Base-by-base conservation (phyloP, 805 yeast species). In the Aciculoconidium aculeatum region DNA sequence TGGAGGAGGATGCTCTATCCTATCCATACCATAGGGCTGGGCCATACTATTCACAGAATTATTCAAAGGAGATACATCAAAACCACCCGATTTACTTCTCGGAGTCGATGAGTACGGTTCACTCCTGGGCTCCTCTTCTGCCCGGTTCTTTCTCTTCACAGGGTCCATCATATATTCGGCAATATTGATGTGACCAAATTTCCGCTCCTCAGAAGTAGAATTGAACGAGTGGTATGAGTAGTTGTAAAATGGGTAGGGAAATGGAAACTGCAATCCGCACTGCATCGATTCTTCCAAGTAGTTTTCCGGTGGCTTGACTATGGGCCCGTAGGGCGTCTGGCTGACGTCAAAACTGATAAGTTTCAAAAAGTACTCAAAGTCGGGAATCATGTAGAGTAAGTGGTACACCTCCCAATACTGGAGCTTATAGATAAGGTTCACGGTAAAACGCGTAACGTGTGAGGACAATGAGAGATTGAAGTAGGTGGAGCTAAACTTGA, bases 351-450 rank as follows among this genome's bases (percentile, higher is more conserved):
- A 58, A 13, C 47, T 55, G 12, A 57, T 31, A 14, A 64, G 41
- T 33, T 46, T 45, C 31, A 63, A 49, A 32, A 60, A 56, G 37
- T 53, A 47, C 20, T 51, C 56, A 14, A 65, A 37, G 18, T 54
- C 41, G 2, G 67, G 61, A 3, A 61, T 28, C 13, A 51, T 32
- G 23, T 51, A 42, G 7, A 64, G 34, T 7, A 65, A 45, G 40
- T 65, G 70, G 37, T 63, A 62, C 6, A 61, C 49, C 35, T 65
- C 70, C 70, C 70, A 65, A 38, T 60, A 65, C 35, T 64, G 58
- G 10, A 65, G 41, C 10, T 51, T 41, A 38, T 65, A 61, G 7
- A 64, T 47, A 18, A 63, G 35, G 25, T 55, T 58, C 12, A 65
- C 70, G 32, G 58, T 35, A 34, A 43, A 65, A 31, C 51, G 51